phyloP scores from a whole-genome alignment of 2,329 filamentous ascomycete genomes.

The Cadophora malorum region DNA sequence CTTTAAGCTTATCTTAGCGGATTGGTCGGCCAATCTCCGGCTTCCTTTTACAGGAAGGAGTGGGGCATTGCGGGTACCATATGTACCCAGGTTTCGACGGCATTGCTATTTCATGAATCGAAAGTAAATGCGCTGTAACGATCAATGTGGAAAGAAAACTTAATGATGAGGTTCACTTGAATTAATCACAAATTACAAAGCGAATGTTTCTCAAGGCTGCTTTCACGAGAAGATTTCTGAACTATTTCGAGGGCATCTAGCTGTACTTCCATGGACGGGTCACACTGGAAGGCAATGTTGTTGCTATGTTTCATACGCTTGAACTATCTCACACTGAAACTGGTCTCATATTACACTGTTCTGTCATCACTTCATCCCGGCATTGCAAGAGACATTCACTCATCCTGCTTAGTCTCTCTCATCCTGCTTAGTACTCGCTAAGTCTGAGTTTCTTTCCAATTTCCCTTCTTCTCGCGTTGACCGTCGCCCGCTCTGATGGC shows the following conservation, averaged over 20 bases:
- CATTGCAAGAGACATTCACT: no score
- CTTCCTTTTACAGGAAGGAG: background rate
- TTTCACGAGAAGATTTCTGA: no score
- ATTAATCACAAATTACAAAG: background rate
- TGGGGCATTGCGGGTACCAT: no score
- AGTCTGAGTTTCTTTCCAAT: slow-evolving; percentile 77
- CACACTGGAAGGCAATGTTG: background rate
- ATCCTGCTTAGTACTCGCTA: slow-evolving; percentile 65
- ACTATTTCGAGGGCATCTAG: background rate
- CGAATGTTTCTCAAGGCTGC: background rate
- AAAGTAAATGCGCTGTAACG: no score
- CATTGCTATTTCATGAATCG: no score
- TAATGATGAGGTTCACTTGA: no score
- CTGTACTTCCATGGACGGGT: background rate
- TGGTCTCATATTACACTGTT: slow-evolving; percentile 7
- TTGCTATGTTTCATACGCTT: background rate
- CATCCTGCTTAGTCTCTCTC: slow-evolving; percentile 53
- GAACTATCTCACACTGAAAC: background rate
- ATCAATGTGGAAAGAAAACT: no score
- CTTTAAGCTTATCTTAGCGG: slow-evolving; percentile 23
- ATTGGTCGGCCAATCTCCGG: slow-evolving; percentile 2
- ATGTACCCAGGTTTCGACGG: no score
- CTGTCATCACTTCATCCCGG: background rate
- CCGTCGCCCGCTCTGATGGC: slow-evolving; percentile 64
- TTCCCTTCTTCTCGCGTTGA: slow-evolving; percentile 65